phyloP scores from a whole-genome alignment of 345 rosid genomes.

The rapeseed (Brassica napus) region DNA sequence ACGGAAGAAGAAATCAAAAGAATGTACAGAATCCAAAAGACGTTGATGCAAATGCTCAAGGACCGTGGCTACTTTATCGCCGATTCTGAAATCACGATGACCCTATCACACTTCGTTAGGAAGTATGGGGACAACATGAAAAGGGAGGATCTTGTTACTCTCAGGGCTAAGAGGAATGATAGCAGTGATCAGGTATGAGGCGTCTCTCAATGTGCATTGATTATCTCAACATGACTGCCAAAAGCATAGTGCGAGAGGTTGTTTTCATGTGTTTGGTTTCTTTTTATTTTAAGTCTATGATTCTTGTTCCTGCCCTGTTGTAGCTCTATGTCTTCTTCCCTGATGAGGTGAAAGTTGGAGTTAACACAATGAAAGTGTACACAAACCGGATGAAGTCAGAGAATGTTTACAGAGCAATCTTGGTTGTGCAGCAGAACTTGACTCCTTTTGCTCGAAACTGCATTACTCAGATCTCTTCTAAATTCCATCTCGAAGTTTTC shows the following conservation, averaged over 20 bases:
- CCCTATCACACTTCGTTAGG: slow-evolving; percentile 50
- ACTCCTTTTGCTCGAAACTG: slow-evolving; percentile 87
- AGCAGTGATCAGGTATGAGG: slow-evolving; percentile 59
- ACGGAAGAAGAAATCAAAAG: slow-evolving; percentile 69
- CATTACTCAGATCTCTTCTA: slow-evolving; percentile 62
- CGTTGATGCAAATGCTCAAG: slow-evolving; percentile 79
- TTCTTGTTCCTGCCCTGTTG: slow-evolving; percentile 4
- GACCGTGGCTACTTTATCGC: slow-evolving; percentile 75
- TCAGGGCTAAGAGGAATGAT: slow-evolving; percentile 56
- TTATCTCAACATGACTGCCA: neutral
- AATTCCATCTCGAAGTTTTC: slow-evolving; percentile 81
- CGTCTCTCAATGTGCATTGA: neutral
- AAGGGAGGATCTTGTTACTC: slow-evolving; percentile 82
- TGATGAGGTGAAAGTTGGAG: slow-evolving; percentile 79
- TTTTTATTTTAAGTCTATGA: neutral
- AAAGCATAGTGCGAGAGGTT: neutral
- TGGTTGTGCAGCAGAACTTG: slow-evolving; percentile 79
- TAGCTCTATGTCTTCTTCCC: slow-evolving; percentile 89
- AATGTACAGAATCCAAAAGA: slow-evolving; percentile 61
- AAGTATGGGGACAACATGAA: slow-evolving; percentile 80
- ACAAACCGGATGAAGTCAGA: slow-evolving; percentile 81
- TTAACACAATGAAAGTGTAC: slow-evolving; percentile 88
- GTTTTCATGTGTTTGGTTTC: neutral
- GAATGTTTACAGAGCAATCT: slow-evolving; percentile 73
- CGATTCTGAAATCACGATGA: slow-evolving; percentile 61